Conservation (phyloP, 2,329 filamentous ascomycete species). For the Blumeria hordei region DNA sequence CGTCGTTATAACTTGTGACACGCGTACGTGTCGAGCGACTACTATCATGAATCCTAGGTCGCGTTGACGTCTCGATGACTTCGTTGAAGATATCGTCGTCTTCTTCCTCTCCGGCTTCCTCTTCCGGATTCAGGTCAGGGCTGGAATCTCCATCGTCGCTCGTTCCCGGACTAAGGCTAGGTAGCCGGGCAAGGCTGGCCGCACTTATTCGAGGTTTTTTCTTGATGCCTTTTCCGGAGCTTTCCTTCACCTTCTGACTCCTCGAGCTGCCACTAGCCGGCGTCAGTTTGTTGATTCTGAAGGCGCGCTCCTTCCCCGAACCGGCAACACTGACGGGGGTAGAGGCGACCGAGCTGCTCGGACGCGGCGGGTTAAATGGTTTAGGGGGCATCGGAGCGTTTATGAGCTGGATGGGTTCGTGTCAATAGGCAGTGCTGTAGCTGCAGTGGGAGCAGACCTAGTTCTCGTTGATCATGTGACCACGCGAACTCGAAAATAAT, state of each 20-base stretch:
- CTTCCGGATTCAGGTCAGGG: background rate
- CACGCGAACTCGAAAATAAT: too few relatives aligned
- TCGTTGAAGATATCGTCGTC: background rate
- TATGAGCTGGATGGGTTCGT: background rate
- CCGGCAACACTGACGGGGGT: background rate
- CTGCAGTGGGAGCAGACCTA: too few relatives aligned
- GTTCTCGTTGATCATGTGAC: too few relatives aligned
- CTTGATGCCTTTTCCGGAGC: background rate
- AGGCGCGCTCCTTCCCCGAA: background rate
- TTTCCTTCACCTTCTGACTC: background rate
- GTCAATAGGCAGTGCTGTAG: too few relatives aligned
- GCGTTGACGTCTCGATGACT: background rate
- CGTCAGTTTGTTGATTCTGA: background rate
- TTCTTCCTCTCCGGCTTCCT: background rate
- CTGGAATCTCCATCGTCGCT: constrained; percentile 1
- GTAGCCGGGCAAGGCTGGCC: background rate
- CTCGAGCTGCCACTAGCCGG: background rate
- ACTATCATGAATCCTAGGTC: background rate
- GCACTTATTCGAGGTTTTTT: background rate
- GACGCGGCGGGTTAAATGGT: constrained; percentile 14
- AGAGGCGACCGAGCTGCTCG: constrained; percentile 1
- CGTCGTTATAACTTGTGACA: background rate
- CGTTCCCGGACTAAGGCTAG: constrained; percentile 1
- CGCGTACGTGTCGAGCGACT: background rate
- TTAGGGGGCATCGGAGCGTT: constrained; percentile 11